Evolutionary conservation across 2,329 filamentous ascomycete species (phyloP).

Genomic region (Hypoxylon sp.): DNA sequence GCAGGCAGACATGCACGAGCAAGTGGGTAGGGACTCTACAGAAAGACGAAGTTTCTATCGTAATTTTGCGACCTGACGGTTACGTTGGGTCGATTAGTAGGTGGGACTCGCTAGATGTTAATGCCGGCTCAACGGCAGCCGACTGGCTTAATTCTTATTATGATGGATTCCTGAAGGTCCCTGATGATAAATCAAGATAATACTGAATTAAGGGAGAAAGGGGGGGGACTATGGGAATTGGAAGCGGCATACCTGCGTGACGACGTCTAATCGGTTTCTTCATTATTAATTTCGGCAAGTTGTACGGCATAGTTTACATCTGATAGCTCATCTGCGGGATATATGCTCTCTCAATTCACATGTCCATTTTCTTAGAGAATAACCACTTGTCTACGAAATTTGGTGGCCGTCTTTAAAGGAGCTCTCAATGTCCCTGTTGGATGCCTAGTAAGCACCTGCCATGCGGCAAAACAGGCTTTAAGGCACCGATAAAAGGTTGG

Average conservation of each 20-base stretch:
- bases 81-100: conserved; percentile 49
- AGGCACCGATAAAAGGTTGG: background rate
- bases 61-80: conserved; percentile 49
- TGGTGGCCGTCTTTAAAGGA: background rate
- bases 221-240: conserved; percentile 13
- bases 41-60: conserved; percentile 43
- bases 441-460: too few species aligned
- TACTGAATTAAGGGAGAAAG: background rate
- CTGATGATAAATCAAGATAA: conserved; percentile 45
- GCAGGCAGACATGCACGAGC: conserved; percentile 43
- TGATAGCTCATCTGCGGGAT: conserved; percentile 28
- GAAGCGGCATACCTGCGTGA: conserved; percentile 24
- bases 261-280: conserved; percentile 21
- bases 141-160: conserved; percentile 69
- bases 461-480: background rate
- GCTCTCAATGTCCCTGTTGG: background rate
- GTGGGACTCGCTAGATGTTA: conserved; percentile 42
- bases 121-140: conserved; percentile 65
- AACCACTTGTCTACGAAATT: background rate
- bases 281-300: conserved; percentile 32
- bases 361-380: conserved; percentile 19
- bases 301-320: conserved; percentile 36
- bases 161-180: conserved; percentile 66
- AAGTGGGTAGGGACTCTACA: conserved; percentile 49
- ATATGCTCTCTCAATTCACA: conserved; percentile 30